phyloP scores from a whole-genome alignment of 2,329 filamentous ascomycete species.

The Knufia petricola region DNA sequence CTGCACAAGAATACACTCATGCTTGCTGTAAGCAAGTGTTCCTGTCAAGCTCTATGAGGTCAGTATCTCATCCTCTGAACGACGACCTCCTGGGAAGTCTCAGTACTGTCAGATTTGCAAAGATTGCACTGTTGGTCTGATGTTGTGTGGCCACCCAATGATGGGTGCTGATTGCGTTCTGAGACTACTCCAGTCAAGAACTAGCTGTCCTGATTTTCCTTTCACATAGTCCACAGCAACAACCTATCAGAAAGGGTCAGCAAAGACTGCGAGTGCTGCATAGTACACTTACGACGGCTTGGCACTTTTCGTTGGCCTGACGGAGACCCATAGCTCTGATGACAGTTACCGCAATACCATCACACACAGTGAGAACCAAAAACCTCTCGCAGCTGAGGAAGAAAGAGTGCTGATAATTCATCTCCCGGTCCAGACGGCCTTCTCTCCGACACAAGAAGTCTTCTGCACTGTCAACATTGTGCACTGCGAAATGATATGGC shows the following conservation, averaged over 20 bases:
- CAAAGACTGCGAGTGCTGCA: too few relatives aligned
- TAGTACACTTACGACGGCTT: background rate
- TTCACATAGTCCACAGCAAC: slow-evolving; percentile 6
- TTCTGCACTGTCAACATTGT: background rate
- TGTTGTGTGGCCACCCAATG: slow-evolving; percentile 4
- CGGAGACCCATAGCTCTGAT: slow-evolving; percentile 3
- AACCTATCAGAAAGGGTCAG: too few relatives aligned
- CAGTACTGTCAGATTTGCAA: background rate
- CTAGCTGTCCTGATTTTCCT: background rate
- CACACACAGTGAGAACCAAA: background rate
- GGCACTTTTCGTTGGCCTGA: background rate
- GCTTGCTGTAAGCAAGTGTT: background rate
- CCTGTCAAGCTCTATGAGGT: background rate
- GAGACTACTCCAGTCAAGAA: slow-evolving; percentile 3
- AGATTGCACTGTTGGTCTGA: background rate
- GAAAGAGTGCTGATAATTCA: slow-evolving; percentile 3
- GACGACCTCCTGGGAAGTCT: background rate
- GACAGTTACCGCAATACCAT: slow-evolving; percentile 5
- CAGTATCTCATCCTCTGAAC: background rate
- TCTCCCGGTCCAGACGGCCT: background rate
- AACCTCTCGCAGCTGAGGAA: slow-evolving; percentile 6
- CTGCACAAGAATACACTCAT: background rate
- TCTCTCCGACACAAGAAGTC: slow-evolving; percentile 3
- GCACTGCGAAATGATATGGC: slow-evolving; percentile 2
- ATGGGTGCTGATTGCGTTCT: background rate